Conservation (phyloP, 2,329 filamentous ascomycete genomes). For the Ceratocystis destructans region DNA sequence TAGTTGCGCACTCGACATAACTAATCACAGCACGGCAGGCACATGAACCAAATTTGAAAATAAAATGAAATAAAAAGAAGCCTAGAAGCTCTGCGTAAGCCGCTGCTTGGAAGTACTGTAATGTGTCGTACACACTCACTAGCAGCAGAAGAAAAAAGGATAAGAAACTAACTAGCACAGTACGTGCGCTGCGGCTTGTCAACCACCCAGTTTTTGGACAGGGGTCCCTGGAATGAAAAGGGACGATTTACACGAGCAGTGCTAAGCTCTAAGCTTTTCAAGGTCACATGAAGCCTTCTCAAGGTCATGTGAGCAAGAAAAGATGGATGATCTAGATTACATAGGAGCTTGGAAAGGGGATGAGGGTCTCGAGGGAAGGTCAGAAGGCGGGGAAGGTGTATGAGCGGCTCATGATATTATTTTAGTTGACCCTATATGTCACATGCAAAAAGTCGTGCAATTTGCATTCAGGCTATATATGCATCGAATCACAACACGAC, state of each 20-base stretch:
- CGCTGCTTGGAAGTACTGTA: too few relatives aligned
- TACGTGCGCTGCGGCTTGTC: not conserved
- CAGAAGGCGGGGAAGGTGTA: not conserved
- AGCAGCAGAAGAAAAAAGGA: not conserved
- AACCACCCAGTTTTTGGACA: not conserved
- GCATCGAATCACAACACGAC: not conserved
- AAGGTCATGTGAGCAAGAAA: slow-evolving; percentile 10
- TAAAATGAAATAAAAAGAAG: not conserved
- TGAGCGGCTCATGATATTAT: not conserved
- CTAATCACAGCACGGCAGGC: too few relatives aligned
- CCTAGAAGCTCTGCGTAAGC: not conserved
- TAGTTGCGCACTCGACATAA: not conserved
- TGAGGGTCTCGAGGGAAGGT: not conserved
- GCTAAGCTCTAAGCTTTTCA: not conserved
- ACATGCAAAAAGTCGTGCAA: not conserved
- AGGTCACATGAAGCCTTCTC: slow-evolving; percentile 7
- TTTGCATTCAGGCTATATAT: not conserved
- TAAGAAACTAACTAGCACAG: not conserved
- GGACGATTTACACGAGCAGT: not conserved
- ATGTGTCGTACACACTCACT: not conserved
- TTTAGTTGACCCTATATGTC: not conserved
- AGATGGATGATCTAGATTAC: not conserved
- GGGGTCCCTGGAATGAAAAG: slow-evolving; percentile 6
- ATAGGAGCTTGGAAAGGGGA: not conserved
- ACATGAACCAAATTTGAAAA: not conserved